Conservation (phyloP, 2,329 filamentous ascomycete genomes). For the Cryphonectria naterciae region DNA sequence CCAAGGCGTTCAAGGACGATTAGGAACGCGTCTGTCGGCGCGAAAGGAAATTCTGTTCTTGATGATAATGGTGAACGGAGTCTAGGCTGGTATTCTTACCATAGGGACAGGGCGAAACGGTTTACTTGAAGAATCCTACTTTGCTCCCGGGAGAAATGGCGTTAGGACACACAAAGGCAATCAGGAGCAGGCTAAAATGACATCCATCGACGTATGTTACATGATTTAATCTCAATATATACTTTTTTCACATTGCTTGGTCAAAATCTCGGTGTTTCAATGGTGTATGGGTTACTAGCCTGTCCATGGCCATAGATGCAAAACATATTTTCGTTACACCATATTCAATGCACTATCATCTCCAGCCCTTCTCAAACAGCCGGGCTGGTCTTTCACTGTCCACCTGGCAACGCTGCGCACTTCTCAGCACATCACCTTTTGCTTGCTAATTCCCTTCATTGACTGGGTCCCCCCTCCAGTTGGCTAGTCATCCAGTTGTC, state of each 20-base stretch:
- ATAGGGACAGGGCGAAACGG: neutral
- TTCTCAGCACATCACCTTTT: neutral
- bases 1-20: slow-evolving; percentile 51
- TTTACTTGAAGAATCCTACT: neutral
- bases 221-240: neutral
- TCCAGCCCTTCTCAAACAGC: neutral
- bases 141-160: neutral
- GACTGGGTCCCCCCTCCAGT: neutral
- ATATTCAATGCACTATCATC: neutral
- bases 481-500: neutral
- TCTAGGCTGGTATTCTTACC: slow-evolving; percentile 21
- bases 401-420: neutral
- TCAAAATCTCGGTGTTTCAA: neutral
- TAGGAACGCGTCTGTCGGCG: slow-evolving; percentile 35
- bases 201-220: slow-evolving; percentile 15
- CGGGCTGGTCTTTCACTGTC: neutral
- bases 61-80: slow-evolving; percentile 34
- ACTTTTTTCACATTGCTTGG: neutral
- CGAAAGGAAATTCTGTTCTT: slow-evolving; percentile 5
- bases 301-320: neutral
- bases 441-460: neutral
- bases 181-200: neutral
- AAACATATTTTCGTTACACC: neutral
- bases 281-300: neutral
- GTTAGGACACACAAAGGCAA: neutral